Evolutionary conservation across 2,329 filamentous ascomycete genomes (phyloP), one percentile per base, ranked within the genome.

Genomic region (Reticulascus tulasneorum): DNA sequence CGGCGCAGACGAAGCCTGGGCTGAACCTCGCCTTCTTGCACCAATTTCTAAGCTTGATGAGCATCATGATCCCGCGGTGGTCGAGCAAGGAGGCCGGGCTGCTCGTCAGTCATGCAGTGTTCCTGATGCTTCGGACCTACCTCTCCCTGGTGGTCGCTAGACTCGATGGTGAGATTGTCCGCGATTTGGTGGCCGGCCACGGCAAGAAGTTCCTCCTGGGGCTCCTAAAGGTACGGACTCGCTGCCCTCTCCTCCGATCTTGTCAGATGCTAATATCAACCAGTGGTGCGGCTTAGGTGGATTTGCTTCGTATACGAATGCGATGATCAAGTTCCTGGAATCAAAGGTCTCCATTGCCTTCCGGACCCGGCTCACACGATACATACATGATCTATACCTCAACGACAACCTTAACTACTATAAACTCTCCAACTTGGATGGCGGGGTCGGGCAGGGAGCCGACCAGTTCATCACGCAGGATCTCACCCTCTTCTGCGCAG

Each of bases 391-490:
- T 54, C 68, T 98, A 8, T 98, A 98, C 54, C 75, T 98, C 12
- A 95, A 94, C 58, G 85, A 94, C 38, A 89, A 93, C 49, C 77
- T 95, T 46, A 95, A 94, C 55, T 98, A 95, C 61, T 98, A 97
- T 64, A 97, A 95, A 60, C 69, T 98, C 38, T 78, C 85, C 17
- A 97, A 97, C 52, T 64, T 96, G 27, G 93, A 98, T 49, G 93
- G 93, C 9, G 91, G 91, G 1, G 81, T 97, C 24, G 91, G 89
- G 1, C 86, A 94, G 55, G 84, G 87, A 11, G 88, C 90, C 9
- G 93, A 98, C 54, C 93, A 98, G 54, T 97, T 90, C 62, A 97
- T 98, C 54, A 97, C 93, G 0, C 91, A 97, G 57, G 93, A 98
- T 59, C 71, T 98, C 21, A 97, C 93, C 0, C 72, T 95, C 1